Percentiles rank a stretch among this genome's conserved stretches.
Conservation (phyloP, 2,329 filamentous ascomycete genomes). For the Ophidiomyces ophidiicola region DNA sequence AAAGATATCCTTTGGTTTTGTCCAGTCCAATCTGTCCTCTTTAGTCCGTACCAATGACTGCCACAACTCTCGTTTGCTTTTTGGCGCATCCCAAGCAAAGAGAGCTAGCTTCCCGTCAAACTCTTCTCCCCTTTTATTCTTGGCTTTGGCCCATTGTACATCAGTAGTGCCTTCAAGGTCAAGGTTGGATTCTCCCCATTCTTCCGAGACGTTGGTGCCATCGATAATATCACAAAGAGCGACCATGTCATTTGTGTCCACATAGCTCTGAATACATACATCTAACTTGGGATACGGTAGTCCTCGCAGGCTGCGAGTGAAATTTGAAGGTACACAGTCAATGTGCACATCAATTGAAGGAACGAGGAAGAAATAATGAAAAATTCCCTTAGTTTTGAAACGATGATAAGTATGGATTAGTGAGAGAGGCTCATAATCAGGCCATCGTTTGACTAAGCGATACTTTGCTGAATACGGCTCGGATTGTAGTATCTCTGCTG, state of each 20-base stretch:
- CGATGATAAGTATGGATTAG: slow-evolving; percentile 21
- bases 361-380: slow-evolving; percentile 22
- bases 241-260: slow-evolving; percentile 21
- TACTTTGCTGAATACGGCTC: slow-evolving; percentile 18
- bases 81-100: slow-evolving; percentile 19
- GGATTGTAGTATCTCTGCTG: slow-evolving; percentile 18
- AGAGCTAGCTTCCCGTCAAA: not conserved
- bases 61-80: slow-evolving; percentile 20
- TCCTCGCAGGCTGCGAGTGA: slow-evolving; percentile 21
- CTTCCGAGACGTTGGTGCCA: slow-evolving; percentile 22
- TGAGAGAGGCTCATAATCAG: slow-evolving; percentile 18
- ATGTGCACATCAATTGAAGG: slow-evolving; percentile 21
- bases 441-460: slow-evolving; percentile 18
- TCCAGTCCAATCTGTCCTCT: slow-evolving; percentile 20
- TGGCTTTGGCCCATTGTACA: slow-evolving; percentile 20
- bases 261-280: slow-evolving; percentile 21
- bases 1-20: slow-evolving; percentile 20
- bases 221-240: slow-evolving; percentile 23
- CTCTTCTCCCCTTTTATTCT: slow-evolving; percentile 17
- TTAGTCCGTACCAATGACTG: slow-evolving; percentile 20
- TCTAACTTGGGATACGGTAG: slow-evolving; percentile 22
- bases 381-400: slow-evolving; percentile 21
- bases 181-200: slow-evolving; percentile 21
- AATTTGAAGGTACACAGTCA: slow-evolving; percentile 18
- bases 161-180: slow-evolving; percentile 21